Percentiles rank a stretch among this genome's conserved stretches.
These are phyloP conservation scores for Aureobasidium sp. DNA, from an alignment of 2,329 filamentous ascomycete genomes.

Conservation along the genomic window DNA sequence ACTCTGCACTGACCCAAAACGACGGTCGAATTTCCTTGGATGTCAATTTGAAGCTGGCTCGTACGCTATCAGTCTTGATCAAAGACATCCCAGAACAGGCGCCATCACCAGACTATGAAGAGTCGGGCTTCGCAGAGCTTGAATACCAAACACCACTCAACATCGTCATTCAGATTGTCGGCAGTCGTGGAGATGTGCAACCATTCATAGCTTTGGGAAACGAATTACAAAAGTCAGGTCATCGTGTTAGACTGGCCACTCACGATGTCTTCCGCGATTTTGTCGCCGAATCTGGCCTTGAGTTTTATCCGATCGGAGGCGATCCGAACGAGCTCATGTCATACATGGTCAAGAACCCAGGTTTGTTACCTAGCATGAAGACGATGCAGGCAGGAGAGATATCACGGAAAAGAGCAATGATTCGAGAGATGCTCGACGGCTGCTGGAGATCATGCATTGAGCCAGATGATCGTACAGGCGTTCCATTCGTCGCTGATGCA, in stretches of 20 bases:
- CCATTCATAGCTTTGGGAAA: slow-evolving; percentile 46
- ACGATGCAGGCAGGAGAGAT: slow-evolving; percentile 71
- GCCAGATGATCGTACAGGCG: background rate
- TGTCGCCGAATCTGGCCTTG: slow-evolving; percentile 42
- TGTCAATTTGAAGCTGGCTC: slow-evolving; percentile 3
- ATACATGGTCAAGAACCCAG: slow-evolving; percentile 87
- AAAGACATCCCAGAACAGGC: background rate
- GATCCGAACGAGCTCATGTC: slow-evolving; percentile 51
- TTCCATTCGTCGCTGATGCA: slow-evolving; percentile 73
- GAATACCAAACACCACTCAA: slow-evolving; percentile 31
- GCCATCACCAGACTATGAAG: background rate
- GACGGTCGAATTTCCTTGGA: background rate
- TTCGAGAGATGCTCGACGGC: slow-evolving; percentile 72
- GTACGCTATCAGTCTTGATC: background rate
- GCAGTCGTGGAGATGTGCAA: slow-evolving; percentile 45
- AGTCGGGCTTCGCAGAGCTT: background rate
- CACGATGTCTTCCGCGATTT: slow-evolving; percentile 45
- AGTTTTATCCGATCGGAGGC: slow-evolving; percentile 47
- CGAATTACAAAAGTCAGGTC: slow-evolving; percentile 41
- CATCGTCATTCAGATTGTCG: slow-evolving; percentile 44
- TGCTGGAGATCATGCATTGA: slow-evolving; percentile 70
- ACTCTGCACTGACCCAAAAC: background rate
- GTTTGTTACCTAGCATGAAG: slow-evolving; percentile 75
- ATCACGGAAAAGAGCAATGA: slow-evolving; percentile 65
- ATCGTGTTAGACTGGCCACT: slow-evolving; percentile 43